Conservation (phyloP, 176 grass and related monocot genomes). For the Poa annua region DNA sequence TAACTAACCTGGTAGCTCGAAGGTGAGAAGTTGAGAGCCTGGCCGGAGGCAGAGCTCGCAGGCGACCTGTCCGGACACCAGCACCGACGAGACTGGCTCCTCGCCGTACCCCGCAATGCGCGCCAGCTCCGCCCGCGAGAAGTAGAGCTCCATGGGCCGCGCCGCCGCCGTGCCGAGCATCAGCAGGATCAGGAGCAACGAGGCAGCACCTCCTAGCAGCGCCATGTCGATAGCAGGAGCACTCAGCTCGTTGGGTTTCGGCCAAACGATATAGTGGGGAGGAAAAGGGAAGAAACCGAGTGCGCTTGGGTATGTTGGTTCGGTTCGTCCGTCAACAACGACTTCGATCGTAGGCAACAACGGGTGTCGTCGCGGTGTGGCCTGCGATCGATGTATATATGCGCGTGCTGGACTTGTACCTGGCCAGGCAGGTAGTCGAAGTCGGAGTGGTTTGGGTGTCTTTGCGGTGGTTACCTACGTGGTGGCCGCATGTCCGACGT, state of each 20-base stretch:
- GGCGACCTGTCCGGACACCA: slow-evolving; percentile 61
- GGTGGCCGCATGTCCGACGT: background rate
- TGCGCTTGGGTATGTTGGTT: slow-evolving; percentile 3
- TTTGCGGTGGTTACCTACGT: background rate
- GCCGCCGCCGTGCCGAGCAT: background rate
- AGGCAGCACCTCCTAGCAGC: background rate
- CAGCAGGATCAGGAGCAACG: slow-evolving; percentile 28
- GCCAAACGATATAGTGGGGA: background rate
- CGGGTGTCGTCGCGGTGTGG: slow-evolving; percentile 10
- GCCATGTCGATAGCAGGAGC: too few relatives aligned
- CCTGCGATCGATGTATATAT: background rate
- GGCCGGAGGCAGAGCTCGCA: slow-evolving; percentile 61
- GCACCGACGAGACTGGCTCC: slow-evolving; percentile 66
- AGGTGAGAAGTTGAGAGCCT: slow-evolving; percentile 46
- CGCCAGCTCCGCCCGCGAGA: slow-evolving; percentile 60
- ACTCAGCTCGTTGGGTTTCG: slow-evolving; percentile 17
- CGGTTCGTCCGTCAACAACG: slow-evolving; percentile 29
- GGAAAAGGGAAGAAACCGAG: background rate
- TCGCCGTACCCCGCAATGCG: slow-evolving; percentile 76
- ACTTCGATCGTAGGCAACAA: background rate
- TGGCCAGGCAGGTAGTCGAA: background rate
- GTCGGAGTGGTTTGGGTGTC: slow-evolving; percentile 9
- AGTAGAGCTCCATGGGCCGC: slow-evolving; percentile 55
- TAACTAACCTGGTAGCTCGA: slow-evolving; percentile 51
- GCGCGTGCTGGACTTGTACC: background rate